Evolutionary conservation across 2,329 filamentous ascomycete species (phyloP).

Genomic region (Apiospora koreana): DNA sequence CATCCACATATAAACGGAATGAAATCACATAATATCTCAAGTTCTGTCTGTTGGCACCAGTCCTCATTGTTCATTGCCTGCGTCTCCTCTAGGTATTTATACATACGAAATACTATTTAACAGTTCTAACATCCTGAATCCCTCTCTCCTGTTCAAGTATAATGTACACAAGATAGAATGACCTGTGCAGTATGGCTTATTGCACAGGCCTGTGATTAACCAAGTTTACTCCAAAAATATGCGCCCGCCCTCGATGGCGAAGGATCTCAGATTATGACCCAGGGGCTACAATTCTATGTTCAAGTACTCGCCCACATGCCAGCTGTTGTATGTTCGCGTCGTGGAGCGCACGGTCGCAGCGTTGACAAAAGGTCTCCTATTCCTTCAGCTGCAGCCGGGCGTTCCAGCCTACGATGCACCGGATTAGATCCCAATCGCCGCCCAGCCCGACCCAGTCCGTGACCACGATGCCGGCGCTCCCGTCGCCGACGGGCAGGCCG

Average conservation of each 20-base stretch:
- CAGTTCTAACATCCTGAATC: background rate
- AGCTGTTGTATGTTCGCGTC: too few relatives aligned
- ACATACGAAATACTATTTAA: background rate
- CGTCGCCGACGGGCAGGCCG: constrained; percentile 62
- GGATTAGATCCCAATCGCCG: constrained; percentile 88
- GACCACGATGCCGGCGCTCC: constrained; percentile 82
- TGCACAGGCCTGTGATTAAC: background rate
- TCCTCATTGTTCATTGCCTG: background rate
- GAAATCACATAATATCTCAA: background rate
- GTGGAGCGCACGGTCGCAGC: background rate
- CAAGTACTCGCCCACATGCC: too few relatives aligned
- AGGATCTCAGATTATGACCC: background rate
- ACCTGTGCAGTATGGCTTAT: background rate
- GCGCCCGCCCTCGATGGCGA: background rate
- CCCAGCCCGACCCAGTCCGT: constrained; percentile 89
- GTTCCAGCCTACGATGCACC: constrained; percentile 91
- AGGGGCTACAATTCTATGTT: background rate
- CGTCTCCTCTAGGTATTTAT: background rate
- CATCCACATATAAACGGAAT: background rate
- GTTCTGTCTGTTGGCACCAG: background rate
- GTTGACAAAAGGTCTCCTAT: constrained; percentile 22
- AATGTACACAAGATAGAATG: background rate
- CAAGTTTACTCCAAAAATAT: background rate
- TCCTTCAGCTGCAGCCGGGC: constrained; percentile 58
- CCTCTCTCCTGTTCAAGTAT: background rate